These are phyloP conservation scores for Scheffersomyces stambukii DNA, from an alignment of 1,139 yeast genomes.

Conservation along the genomic window DNA sequence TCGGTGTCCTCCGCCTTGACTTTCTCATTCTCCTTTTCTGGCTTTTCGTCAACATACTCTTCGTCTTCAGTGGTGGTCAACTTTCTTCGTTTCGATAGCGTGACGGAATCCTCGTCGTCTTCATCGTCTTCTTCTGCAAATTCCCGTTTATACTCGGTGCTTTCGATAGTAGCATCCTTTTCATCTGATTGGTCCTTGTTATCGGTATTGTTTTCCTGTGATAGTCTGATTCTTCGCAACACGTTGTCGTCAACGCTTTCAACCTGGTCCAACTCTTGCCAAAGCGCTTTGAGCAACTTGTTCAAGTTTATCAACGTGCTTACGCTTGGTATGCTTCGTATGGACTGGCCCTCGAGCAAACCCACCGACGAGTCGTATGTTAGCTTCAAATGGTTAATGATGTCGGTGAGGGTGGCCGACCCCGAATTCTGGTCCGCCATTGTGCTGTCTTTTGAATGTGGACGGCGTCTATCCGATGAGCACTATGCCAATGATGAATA, in stretches of 20 bases:
- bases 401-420: conserved; percentile 45
- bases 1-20: conserved; percentile 11
- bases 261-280: conserved; percentile 45
- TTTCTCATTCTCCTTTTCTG: conserved; percentile 9
- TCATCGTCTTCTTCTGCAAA: conserved; percentile 7
- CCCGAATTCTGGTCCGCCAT: conserved; percentile 28
- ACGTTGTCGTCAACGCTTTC: conserved; percentile 42
- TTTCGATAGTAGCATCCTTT: conserved; percentile 10
- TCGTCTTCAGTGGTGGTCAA: conserved; percentile 9
- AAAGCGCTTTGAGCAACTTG: conserved; percentile 44
- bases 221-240: conserved; percentile 20
- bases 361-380: conserved; percentile 60
- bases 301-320: conserved; percentile 43
- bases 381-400: conserved; percentile 49
- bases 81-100: conserved; percentile 12
- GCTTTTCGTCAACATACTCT: conserved; percentile 13
- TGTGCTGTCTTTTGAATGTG: conserved; percentile 1
- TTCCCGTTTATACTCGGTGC: conserved; percentile 2
- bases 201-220: conserved; percentile 6
- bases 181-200: conserved; percentile 4
- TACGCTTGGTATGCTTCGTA: conserved; percentile 44
- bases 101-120: conserved; percentile 11
- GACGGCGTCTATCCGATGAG: no score
- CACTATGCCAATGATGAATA: no score
- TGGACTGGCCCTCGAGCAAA: conserved; percentile 54